Base-by-base conservation (phyloP, 768 basidiomycete genomes). In the Suillus subalutaceus region DNA sequence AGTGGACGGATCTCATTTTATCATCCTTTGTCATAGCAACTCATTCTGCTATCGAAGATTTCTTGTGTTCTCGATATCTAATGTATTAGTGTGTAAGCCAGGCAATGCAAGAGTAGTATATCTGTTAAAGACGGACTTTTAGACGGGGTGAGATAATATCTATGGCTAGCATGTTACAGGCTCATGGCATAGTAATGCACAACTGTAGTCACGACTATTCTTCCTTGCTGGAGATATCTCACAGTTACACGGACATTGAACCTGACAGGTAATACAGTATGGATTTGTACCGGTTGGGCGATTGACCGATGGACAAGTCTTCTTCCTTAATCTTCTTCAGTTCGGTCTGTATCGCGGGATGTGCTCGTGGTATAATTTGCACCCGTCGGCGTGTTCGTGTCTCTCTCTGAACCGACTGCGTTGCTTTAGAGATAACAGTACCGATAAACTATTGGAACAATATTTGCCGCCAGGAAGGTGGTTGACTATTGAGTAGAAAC, bases 391-490 rank as follows among this genome's bases (percentile, higher is more conserved):
- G 6, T 35, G 35, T 35, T 6, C 5, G 32, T 35, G 1, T 35
- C 4, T 35, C 32, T 35, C 32, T 35, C 32, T 35, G 32, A 35
- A 35, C 32, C 5, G 5, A 35, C 32, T 35, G 32, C 32, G 6
- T 35, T 35, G 32, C 6, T 35, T 35, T 35, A 35, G 6, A 35
- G 32, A 35, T 6, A 35, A 5, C 92, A 1, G 86, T 83, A 12
- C 90, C 91, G 4, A 83, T 72, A 65, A 92, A 87, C 92, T 93
- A 94, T 65, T 80, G 81, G 26, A 90, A 80, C 12, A 93, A 94
- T n/a, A n/a, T n/a, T n/a, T 82, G 12, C 91, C 90, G 35, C 81
- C 77, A 0, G 92, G 87, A n/a, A 93, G 82, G 72, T 93, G 91
- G n/a, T n/a, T n/a, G n/a, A 59, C 94, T 84, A 65, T 90, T 86